Base-by-base conservation (phyloP, 192 early-diverging fungal species). In the Coemansia erecta region DNA sequence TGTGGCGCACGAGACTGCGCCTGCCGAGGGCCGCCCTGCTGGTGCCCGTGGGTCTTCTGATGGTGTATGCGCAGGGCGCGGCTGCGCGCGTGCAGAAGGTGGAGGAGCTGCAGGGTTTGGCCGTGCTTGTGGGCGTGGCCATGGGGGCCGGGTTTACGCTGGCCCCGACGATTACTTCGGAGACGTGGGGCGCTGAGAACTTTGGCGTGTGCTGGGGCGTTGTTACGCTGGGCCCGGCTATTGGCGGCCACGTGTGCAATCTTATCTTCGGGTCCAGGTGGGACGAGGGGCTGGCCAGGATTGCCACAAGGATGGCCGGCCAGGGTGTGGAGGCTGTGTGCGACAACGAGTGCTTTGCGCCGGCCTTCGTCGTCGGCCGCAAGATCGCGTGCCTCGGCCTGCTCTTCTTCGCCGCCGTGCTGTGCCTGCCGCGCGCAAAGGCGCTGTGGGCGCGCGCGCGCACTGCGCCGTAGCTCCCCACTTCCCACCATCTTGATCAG, bases 211-310 rank as follows among this genome's bases (percentile, higher is more conserved):
- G 68, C 64, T 86, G 85, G 85, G 83, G 85, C 35, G 66, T 82
- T 49, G 78, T 85, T 23, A 81, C 81, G 23, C 64, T 85, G 56
- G 82, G 81, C 37, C 77, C 81, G 0, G 85, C 87, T 2, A 44
- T 89, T 8, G 87, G 87, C 43, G 85, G 84, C 3, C 87, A 86
- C 26, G 22, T 84, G 9, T 87, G 83, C 62, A 87, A 85, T 57
- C 46, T 86, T 46, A 56, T 87, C 10, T 87, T 87, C 59, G 87
- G 87, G 8, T 72, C 66, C 28, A 73, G 77, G 37, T 85, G 81
- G 61, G 87, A 89, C 21, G 66, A 77, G 8, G 72, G 63, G 19
- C 39, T 62, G 55, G 43, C 17, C 15, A 53, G 57, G 8, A 71
- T 74, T 22, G 60, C 56, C 37, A 47, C 47, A 0, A 40, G 69